phyloP scores from a whole-genome alignment of 495 filamentous ascomycete species.

The Mytilinidion resinicola region DNA sequence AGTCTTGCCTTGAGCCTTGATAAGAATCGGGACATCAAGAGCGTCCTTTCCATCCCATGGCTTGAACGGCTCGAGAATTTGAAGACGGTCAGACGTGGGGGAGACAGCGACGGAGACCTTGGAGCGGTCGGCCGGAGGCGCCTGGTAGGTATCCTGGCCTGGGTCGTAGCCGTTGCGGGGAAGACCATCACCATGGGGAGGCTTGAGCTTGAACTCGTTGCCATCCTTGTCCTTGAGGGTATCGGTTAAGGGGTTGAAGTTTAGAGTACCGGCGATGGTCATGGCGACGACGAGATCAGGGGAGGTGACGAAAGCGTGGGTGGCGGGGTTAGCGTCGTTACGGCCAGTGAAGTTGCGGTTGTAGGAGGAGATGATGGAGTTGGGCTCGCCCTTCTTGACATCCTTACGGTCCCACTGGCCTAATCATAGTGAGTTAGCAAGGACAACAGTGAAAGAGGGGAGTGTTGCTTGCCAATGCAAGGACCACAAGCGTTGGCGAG shows the following conservation, averaged over 20 bases:
- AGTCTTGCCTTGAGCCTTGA: conserved; percentile 97
- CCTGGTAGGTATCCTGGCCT: conserved; percentile 93
- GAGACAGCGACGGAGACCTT: conserved; percentile 75
- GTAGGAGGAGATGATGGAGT: conserved; percentile 94
- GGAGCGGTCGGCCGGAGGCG: conserved; percentile 74
- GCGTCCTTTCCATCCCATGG: conserved; percentile 95
- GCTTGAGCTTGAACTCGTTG: conserved; percentile 84
- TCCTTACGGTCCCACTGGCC: conserved; percentile 91
- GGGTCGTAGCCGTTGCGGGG: conserved; percentile 83
- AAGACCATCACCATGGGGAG: conserved; percentile 76
- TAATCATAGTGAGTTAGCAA: conserved; percentile 43
- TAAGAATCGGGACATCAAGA: conserved; percentile 80
- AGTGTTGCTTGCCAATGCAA: conserved; percentile 46
- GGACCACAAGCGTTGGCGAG: conserved; percentile 93
- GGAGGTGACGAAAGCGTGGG: conserved; percentile 97
- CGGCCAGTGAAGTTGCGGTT: conserved; percentile 99
- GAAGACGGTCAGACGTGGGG: conserved; percentile 86
- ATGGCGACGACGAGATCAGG: conserved; percentile 93
- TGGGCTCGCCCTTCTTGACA: conserved; percentile 93
- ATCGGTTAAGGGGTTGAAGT: conserved; percentile 96
- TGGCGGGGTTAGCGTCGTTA: conserved; percentile 98
- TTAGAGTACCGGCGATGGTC: conserved; percentile 80
- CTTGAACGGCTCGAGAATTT: conserved; percentile 79
- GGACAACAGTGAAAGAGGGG: background rate
- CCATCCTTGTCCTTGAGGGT: conserved; percentile 92